Conservation (phyloP, 306 rosid genomes). For the Cicer judaicum region DNA sequence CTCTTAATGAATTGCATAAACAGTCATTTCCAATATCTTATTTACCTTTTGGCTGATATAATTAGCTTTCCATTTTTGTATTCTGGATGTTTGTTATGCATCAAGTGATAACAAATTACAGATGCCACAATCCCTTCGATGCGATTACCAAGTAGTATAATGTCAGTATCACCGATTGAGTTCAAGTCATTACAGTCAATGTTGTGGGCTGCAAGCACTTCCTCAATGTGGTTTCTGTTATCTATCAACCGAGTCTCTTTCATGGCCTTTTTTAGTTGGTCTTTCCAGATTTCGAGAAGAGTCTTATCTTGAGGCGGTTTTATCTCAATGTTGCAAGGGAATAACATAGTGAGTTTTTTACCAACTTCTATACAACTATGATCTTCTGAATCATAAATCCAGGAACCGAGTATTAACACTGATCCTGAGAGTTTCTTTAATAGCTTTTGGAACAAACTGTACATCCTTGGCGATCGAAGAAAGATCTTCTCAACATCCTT, state of each 20-base stretch:
- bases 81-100: conserved; percentile 65
- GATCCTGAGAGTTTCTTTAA: conserved; percentile 80
- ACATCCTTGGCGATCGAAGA: conserved; percentile 64
- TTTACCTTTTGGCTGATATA: conserved; percentile 76
- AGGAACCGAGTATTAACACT: conserved; percentile 79
- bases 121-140: conserved; percentile 79
- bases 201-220: conserved; percentile 79
- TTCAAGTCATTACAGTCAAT: conserved; percentile 75
- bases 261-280: conserved; percentile 68
- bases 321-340: conserved; percentile 68
- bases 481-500: conserved; percentile 77
- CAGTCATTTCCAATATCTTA: conserved; percentile 34
- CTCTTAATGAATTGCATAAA: conserved; percentile 13
- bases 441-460: conserved; percentile 67
- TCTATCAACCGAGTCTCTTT: conserved; percentile 66
- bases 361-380: conserved; percentile 51
- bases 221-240: conserved; percentile 75
- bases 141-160: conserved; percentile 56
- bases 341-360: conserved; percentile 59
- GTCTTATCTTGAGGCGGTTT: conserved; percentile 75
- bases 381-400: conserved; percentile 51
- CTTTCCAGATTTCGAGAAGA: conserved; percentile 62
- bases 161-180: conserved; percentile 67
- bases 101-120: conserved; percentile 75
- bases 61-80: conserved; percentile 90